phyloP scores from a whole-genome alignment of 345 rosid genomes.

The Euclidium syriacum region DNA sequence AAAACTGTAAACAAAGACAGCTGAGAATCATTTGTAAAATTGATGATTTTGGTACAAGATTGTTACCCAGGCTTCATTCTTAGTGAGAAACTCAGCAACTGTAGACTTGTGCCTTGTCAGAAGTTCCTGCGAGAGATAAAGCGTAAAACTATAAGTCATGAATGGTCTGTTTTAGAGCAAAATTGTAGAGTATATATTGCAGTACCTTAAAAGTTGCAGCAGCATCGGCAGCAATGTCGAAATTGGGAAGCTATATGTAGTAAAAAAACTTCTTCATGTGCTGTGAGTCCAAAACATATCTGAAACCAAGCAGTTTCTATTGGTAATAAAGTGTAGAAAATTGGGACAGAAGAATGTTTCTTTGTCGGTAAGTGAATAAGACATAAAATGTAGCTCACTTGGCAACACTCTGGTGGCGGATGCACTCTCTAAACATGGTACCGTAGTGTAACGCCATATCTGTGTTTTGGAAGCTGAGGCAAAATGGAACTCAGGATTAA shows the following conservation, averaged over 20 bases:
- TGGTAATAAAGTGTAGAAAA: neutral
- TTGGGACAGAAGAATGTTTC: neutral
- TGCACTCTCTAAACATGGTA: too few relatives aligned
- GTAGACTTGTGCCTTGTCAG: slow-evolving; percentile 83
- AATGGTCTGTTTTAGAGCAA: too few relatives aligned
- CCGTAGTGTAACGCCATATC: slow-evolving; percentile 91
- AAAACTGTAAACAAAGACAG: slow-evolving; percentile 48
- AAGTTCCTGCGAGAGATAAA: slow-evolving; percentile 61
- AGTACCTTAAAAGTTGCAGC: slow-evolving; percentile 88
- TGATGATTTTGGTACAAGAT: too few relatives aligned
- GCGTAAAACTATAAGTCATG: too few relatives aligned
- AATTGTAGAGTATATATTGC: neutral
- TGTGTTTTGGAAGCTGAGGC: slow-evolving; percentile 49
- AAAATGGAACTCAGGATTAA: too few relatives aligned
- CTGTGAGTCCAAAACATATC: slow-evolving; percentile 68
- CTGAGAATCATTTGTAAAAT: neutral
- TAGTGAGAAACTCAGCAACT: too few relatives aligned
- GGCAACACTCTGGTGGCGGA: slow-evolving; percentile 78
- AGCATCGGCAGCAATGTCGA: slow-evolving; percentile 83
- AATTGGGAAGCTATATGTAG: slow-evolving; percentile 75
- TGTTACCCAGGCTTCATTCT: slow-evolving; percentile 76
- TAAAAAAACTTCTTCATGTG: slow-evolving; percentile 71
- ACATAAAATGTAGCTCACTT: too few relatives aligned
- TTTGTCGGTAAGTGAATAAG: too few relatives aligned
- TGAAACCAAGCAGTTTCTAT: slow-evolving; percentile 18